A percentile compares a stretch with the other conserved stretches of the same genome.
These are phyloP conservation scores for Zymoseptoria passerinii DNA, from an alignment of 2,329 filamentous ascomycete species.

Conservation along the genomic window DNA sequence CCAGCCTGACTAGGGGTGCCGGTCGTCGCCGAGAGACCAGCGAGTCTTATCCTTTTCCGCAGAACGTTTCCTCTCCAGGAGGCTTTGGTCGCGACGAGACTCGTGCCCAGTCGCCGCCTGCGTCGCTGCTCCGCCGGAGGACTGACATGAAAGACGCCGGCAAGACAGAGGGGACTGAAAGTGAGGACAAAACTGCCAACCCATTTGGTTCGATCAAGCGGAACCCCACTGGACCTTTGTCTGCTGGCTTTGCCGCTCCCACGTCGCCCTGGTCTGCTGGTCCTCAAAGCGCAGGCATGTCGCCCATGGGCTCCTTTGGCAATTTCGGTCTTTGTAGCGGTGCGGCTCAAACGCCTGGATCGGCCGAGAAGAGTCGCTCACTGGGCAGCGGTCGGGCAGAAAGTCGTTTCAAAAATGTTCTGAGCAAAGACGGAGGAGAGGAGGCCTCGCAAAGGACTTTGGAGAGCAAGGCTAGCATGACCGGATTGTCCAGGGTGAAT, in stretches of 20 bases:
- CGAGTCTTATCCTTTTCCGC: conserved; percentile 52
- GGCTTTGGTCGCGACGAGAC: conserved; percentile 52
- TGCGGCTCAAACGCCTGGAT: conserved; percentile 39
- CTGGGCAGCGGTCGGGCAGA: conserved; percentile 62
- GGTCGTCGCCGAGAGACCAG: conserved; percentile 79
- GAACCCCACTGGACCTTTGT: conserved; percentile 47
- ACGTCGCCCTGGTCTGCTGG: conserved; percentile 50
- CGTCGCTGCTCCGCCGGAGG: conserved; percentile 51
- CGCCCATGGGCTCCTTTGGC: conserved; percentile 78
- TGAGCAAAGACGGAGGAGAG: conserved; percentile 69
- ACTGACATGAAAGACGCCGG: conserved; percentile 51
- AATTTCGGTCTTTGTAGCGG: conserved; percentile 62
- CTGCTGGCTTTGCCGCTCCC: conserved; percentile 40
- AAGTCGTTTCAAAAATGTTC: conserved; percentile 77
- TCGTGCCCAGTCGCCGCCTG: conserved; percentile 51
- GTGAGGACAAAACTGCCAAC: conserved; percentile 30
- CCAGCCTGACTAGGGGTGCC: conserved; percentile 59
- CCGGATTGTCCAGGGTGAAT: conserved; percentile 45
- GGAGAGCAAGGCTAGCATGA: conserved; percentile 49
- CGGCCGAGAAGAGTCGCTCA: conserved; percentile 61
- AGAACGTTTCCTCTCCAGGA: conserved; percentile 51
- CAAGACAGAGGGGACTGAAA: conserved; percentile 24
- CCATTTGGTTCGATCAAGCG: conserved; percentile 51
- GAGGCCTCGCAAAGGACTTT: conserved; percentile 38
- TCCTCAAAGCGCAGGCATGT: conserved; percentile 54